A percentile compares a stretch with the other conserved stretches of the same genome.
phyloP scores from a whole-genome alignment of 2,329 filamentous ascomycete genomes.

The Botrytis galanthina region DNA sequence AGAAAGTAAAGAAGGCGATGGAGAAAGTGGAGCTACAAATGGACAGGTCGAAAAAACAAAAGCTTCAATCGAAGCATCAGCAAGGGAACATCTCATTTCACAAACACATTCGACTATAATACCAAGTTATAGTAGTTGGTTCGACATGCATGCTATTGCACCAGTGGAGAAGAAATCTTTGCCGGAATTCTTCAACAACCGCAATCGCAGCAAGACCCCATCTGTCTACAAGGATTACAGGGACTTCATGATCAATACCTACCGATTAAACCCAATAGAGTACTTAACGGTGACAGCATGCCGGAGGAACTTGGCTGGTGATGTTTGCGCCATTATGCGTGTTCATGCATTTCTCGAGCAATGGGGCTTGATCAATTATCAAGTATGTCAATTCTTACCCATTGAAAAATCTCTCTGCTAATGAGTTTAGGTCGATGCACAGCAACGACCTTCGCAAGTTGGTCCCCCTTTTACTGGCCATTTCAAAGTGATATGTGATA shows the following conservation, averaged over 20 bases:
- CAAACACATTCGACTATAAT: constrained; percentile 96
- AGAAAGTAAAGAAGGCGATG: constrained; percentile 45
- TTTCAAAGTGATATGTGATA: constrained; percentile 94
- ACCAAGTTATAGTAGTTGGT: constrained; percentile 97
- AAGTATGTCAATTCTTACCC: constrained; percentile 56
- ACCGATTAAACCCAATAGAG: constrained; percentile 90
- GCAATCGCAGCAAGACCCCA: constrained; percentile 96
- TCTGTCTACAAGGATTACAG: constrained; percentile 98
- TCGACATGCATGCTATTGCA: constrained; percentile 94
- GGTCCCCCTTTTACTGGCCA: constrained; percentile 96
- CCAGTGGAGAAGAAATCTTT: constrained; percentile 90
- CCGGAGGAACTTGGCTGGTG: constrained; percentile 88
- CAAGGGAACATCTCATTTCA: constrained; percentile 85
- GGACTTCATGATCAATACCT: constrained; percentile 99
- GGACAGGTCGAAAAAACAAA: constrained; percentile 67
- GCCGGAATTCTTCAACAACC: constrained; percentile 97
- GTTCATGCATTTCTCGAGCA: constrained; percentile 97
- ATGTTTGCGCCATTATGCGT: constrained; percentile 98
- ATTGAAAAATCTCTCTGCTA: constrained; percentile 28
- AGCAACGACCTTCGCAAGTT: constrained; percentile 91
- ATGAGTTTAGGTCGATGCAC: constrained; percentile 77
- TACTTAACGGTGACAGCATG: constrained; percentile 97
- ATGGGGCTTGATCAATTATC: constrained; percentile 98
- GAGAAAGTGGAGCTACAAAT: constrained; percentile 47
- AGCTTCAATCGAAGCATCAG: constrained; percentile 77